Evolutionary conservation across 768 basidiomycete species (phyloP), one percentile per base, ranked within the genome.

Genomic region (Amanita jacksonii): DNA sequence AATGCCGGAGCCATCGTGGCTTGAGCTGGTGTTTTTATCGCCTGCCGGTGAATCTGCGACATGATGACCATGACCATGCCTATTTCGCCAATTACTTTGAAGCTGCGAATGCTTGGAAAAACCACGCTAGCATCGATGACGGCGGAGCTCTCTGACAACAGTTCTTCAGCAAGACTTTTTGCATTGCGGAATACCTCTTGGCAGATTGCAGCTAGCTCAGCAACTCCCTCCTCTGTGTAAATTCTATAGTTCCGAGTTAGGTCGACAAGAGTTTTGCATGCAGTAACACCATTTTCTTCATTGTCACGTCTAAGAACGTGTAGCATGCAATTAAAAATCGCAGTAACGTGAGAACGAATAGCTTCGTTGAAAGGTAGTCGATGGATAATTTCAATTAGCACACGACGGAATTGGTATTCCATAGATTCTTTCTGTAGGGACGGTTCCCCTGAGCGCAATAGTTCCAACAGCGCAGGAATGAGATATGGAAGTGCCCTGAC

Each of bases 21-120:
- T 54, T 80, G 74, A 47, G 94, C 74, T 12, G 78, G 69, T 2
- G 79, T 67, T 10, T 73, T 65, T 40, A 88, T 79, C 48, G 85
- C 60, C 6, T 68, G 63, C 34, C 81, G 75, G 52, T 88, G 83
- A 30, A 77, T 74, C 62, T 97, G 94, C 49, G 85, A 82, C 62
- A 96, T 85, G 20, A 91, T 78, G 22, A 92, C 86, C 57, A 94
- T 79, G 9, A 89, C 81, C 69, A 93, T 84, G 4, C 87, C 87
- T 72, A 94, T 85, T 65, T 99, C 96, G 10, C 87, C 82, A 8
- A 97, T 67, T 8, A 96, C 85, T 62, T 96, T 97, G 71, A 96
- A 92, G 58, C 90, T 93, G 46, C 79, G 77, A 43, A 82, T 75
- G 37, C 84, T 80, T 6, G 79, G 79, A n/a, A 84, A 64, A 28